phyloP scores from a whole-genome alignment of 805 yeast genomes.

The Metschnikowia kofuensis region DNA sequence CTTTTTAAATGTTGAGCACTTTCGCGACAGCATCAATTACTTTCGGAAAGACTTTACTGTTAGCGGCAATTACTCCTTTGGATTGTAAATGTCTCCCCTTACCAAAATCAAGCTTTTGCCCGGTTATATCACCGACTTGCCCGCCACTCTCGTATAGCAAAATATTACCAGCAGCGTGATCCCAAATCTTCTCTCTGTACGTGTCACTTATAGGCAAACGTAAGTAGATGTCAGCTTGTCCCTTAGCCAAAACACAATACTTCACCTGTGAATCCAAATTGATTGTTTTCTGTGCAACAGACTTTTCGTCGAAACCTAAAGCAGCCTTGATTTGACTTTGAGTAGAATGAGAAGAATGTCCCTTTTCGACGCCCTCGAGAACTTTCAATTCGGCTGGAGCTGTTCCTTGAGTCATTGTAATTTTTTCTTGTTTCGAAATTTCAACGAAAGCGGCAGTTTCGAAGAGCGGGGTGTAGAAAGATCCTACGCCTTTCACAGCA shows the following conservation, averaged over 20 bases:
- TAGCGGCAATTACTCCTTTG: constrained; percentile 91
- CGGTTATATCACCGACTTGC: constrained; percentile 77
- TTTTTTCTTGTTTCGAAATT: constrained; percentile 31
- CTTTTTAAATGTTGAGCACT: constrained; percentile 18
- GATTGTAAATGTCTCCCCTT: constrained; percentile 77
- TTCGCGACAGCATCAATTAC: constrained; percentile 48
- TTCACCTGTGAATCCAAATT: constrained; percentile 95
- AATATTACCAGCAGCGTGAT: constrained; percentile 94
- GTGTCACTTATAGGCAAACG: constrained; percentile 75
- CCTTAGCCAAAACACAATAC: constrained; percentile 86
- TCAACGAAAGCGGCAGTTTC: constrained; percentile 31
- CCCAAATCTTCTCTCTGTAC: constrained; percentile 96
- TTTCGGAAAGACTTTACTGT: constrained; percentile 42
- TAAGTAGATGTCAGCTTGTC: constrained; percentile 88
- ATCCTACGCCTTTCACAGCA: constrained; percentile 66
- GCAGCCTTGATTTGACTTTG: constrained; percentile 70
- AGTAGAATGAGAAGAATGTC: constrained; percentile 88
- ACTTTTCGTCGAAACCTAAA: constrained; percentile 46
- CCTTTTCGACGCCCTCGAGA: constrained; percentile 92
- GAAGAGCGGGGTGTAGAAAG: constrained; percentile 51
- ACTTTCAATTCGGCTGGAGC: constrained; percentile 55
- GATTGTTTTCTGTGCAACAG: constrained; percentile 59
- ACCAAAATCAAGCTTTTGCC: constrained; percentile 75
- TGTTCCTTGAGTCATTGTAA: constrained; percentile 51
- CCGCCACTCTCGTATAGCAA: constrained; percentile 92